Percentiles rank a stretch among this genome's conserved stretches.
phyloP scores from a whole-genome alignment of 78 protist species.

The Neovahlkampfia damariscottae region DNA sequence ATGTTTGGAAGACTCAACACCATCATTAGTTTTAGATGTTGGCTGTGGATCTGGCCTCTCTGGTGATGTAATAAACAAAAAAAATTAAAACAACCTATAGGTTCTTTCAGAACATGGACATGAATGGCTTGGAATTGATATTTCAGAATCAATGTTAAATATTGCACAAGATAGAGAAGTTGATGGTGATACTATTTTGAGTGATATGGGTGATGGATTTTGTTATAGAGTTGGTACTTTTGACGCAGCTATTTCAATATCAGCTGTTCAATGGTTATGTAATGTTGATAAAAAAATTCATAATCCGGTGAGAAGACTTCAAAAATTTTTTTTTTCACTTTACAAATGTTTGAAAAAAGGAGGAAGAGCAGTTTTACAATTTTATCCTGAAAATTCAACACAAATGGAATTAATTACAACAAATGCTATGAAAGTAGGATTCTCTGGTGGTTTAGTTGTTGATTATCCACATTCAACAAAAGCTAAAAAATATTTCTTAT shows the following conservation, averaged over 20 bases:
- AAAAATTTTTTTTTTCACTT: conserved; percentile 72
- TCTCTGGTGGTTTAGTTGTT: conserved; percentile 87
- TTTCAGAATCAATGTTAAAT: conserved; percentile 62
- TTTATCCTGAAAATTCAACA: conserved; percentile 78
- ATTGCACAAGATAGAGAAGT: conserved; percentile 9
- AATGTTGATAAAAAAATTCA: conserved; percentile 67
- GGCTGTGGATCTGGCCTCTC: conserved; percentile 88
- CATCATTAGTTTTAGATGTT: conserved; percentile 67
- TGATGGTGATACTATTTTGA: conserved; percentile 41
- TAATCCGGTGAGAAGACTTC: conserved; percentile 57
- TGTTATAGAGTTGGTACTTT: conserved; percentile 71
- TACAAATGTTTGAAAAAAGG: conserved; percentile 19
- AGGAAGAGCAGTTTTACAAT: conserved; percentile 62
- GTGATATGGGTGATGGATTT: conserved; percentile 85
- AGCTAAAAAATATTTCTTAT: conserved; percentile 71
- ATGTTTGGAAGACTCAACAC: conserved; percentile 33
- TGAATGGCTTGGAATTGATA: conserved; percentile 81
- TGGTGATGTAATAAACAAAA: too few relatives aligned
- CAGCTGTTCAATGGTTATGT: conserved; percentile 93
- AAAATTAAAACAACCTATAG: too few relatives aligned
- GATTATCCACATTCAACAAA: conserved; percentile 85
- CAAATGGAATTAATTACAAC: conserved; percentile 66
- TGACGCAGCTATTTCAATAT: conserved; percentile 55
- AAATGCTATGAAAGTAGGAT: conserved; percentile 76
- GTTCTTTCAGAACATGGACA: conserved; percentile 78